Evolutionary conservation across 169 alveolate genomes (phyloP).

Genomic region (Plasmodium malariae): DNA sequence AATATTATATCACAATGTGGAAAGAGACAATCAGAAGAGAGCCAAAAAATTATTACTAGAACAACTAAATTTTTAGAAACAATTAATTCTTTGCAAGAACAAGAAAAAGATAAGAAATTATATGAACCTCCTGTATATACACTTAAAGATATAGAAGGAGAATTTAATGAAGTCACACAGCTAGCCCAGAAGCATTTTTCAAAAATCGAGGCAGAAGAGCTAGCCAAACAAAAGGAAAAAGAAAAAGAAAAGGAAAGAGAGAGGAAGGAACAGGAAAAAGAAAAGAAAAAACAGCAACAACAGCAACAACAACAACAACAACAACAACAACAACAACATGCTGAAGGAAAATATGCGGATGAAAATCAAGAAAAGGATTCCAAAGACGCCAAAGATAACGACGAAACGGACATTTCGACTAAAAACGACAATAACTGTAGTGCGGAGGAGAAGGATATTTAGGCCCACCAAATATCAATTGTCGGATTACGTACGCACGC

Average conservation of each 20-base stretch:
- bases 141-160: slow-evolving; percentile 78
- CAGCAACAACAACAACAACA: not conserved
- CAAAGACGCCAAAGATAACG: slow-evolving; percentile 21
- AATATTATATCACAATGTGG: slow-evolving; percentile 76
- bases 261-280: slow-evolving; percentile 63
- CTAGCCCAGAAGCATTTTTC: slow-evolving; percentile 75
- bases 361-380: slow-evolving; percentile 15
- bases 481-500: no score
- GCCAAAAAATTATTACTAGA: slow-evolving; percentile 77
- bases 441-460: slow-evolving; percentile 34
- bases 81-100: slow-evolving; percentile 65
- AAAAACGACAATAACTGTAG: slow-evolving; percentile 24
- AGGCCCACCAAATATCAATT: not conserved
- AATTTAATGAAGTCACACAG: slow-evolving; percentile 78
- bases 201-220: slow-evolving; percentile 72
- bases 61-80: slow-evolving; percentile 15
- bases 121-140: slow-evolving; percentile 78
- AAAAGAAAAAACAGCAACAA: slow-evolving; percentile 40
- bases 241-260: slow-evolving; percentile 62
- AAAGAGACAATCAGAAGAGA: slow-evolving; percentile 76
- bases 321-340: no score
- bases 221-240: slow-evolving; percentile 67
- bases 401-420: slow-evolving; percentile 34
- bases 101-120: slow-evolving; percentile 65
- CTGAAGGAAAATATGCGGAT: slow-evolving; percentile 11